Conservation (phyloP, 202 grass and related monocot species). For the Zizania palustris region DNA sequence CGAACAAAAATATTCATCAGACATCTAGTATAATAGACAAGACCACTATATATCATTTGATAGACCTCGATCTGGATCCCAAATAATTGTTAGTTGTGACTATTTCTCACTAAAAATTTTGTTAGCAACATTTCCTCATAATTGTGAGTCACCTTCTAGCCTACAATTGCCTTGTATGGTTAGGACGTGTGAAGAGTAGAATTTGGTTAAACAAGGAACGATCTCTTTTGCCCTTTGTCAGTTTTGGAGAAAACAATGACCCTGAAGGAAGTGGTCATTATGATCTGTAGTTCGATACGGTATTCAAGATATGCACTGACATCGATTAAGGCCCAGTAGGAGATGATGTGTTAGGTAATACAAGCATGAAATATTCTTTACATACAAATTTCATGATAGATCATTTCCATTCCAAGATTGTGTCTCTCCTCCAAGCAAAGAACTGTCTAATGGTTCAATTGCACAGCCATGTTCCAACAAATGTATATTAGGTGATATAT, state of each 20-base stretch:
- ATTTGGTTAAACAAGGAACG: background rate
- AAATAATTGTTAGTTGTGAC: background rate
- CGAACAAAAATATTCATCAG: constrained; percentile 6
- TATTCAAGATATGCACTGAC: background rate
- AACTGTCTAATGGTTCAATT: background rate
- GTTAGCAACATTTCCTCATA: background rate
- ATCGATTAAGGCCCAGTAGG: background rate
- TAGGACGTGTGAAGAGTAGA: background rate
- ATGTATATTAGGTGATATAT: background rate
- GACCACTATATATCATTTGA: background rate
- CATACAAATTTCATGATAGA: background rate
- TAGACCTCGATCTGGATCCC: background rate
- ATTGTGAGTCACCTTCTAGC: background rate
- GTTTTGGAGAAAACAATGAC: background rate
- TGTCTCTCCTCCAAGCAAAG: background rate
- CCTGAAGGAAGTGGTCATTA: background rate
- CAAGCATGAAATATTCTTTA: background rate
- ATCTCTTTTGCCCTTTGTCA: background rate
- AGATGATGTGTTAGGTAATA: constrained; percentile 12
- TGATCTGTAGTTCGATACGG: background rate
- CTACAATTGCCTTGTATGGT: background rate
- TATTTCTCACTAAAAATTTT: background rate
- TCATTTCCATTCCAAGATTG: background rate
- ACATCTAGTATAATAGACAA: background rate
- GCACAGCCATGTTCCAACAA: constrained; percentile 17